Base-by-base conservation (phyloP, 2,329 filamentous ascomycete species). In the Mariannaea sp. region DNA sequence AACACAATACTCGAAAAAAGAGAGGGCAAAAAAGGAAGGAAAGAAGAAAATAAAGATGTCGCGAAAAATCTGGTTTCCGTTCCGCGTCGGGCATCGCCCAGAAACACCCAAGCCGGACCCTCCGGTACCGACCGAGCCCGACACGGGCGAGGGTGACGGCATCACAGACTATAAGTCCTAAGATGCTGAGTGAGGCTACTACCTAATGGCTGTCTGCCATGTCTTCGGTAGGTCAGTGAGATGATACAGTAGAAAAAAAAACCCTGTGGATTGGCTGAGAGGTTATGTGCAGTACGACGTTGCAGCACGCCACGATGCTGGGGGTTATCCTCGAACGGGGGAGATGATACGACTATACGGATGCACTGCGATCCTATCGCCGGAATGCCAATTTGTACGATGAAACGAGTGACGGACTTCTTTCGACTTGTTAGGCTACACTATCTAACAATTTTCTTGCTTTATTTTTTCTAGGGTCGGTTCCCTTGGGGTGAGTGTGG, bases 91-190 rank as follows among this genome's bases (percentile, higher is more conserved):
- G 30, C 63, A 64, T 58, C 69, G 67, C 30, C 68, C 68, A 22
- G 68, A 69, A 55, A 71, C 69, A 22, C 69, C 69, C 42, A 66
- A 69, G 47, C 64, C 64, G 30, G 61, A 66, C 9, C 61, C 65
- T 29, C 68, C 69, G 29, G 54, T 65, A 29, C 69, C 68, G n/a
- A 61, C 58, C 24, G 68, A 68, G 54, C 68, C 69, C 4, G 66
- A 66, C 44, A 62, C 62, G 26, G 65, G 65, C 30, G 68, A 69
- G 45, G 68, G 68, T 19, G 68, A 70, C 40, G 68, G 65, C 42
- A 69, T 62, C 14, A 67, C 63, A 16, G 67, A 71, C 49, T 70
- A 65, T 49, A 35, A 55, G 32, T 30, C 43, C 24, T 57, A 29
- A 55, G 43, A 29, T 10, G 40, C 10, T 24, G 33, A 14, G 16